Evolutionary conservation across 2,329 filamentous ascomycete genomes (phyloP).

Genomic region (Phialocephala subalpina): DNA sequence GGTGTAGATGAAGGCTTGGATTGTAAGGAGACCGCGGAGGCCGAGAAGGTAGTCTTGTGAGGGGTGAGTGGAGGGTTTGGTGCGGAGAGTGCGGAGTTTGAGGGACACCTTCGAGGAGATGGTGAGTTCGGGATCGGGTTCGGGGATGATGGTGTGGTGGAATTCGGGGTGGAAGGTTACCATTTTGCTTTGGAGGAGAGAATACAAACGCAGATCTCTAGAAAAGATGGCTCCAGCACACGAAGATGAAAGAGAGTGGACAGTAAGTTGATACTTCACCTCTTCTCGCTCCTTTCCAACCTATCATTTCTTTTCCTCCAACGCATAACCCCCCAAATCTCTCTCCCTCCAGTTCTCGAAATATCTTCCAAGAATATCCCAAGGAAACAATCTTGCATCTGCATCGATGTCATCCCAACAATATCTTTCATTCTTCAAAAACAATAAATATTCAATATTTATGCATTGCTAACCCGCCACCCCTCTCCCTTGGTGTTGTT

Average conservation of each 20-base stretch:
- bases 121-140: background rate
- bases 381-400: background rate
- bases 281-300: background rate
- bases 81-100: constrained; percentile 4
- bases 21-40: constrained; percentile 52
- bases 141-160: background rate
- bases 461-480: background rate
- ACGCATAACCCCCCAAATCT: background rate
- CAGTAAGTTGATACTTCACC: background rate
- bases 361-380: background rate
- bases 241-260: background rate
- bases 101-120: background rate
- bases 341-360: background rate
- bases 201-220: background rate
- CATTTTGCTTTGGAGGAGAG: background rate
- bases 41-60: constrained; percentile 47
- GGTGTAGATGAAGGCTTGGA: constrained; percentile 53
- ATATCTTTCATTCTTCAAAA: background rate
- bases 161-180: background rate
- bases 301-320: background rate
- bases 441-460: background rate
- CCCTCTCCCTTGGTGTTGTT: background rate
- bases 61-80: constrained; percentile 5
- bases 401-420: background rate
- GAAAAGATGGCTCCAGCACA: background rate